These are phyloP conservation scores for Flaveria ramosissima DNA, from an alignment of 129 eudicot genomes.

Conservation along the genomic window DNA sequence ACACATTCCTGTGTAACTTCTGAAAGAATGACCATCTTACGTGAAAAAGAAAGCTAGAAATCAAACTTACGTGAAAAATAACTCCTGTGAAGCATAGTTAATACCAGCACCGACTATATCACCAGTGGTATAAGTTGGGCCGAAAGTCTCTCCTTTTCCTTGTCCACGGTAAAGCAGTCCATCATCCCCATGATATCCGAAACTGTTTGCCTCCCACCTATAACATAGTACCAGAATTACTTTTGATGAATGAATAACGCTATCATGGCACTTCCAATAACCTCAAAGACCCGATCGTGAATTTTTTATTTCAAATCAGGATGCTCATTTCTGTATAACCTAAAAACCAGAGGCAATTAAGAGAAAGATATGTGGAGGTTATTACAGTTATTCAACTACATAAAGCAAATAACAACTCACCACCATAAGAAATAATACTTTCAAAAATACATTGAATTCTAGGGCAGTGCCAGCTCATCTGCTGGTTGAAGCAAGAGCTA, in stretches of 20 bases:
- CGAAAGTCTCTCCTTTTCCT: slow-evolving; percentile 77
- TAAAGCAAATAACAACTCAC: not conserved
- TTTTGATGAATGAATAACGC: not conserved
- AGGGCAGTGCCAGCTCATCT: not conserved
- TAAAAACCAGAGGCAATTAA: not conserved
- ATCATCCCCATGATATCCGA: slow-evolving; percentile 95
- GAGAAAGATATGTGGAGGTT: not conserved
- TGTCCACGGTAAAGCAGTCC: slow-evolving; percentile 88
- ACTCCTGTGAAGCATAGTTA: slow-evolving; percentile 62
- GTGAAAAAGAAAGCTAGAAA: slow-evolving; percentile 7
- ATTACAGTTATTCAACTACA: not conserved
- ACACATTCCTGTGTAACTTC: slow-evolving; percentile 4
- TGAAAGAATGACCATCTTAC: slow-evolving; percentile 3
- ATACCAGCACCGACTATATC: slow-evolving; percentile 91
- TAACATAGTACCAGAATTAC: not conserved
- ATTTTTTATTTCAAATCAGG: not conserved
- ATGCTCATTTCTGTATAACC: not conserved
- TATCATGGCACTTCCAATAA: slow-evolving; percentile 5
- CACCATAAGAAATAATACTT: not conserved
- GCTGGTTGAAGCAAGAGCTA: not conserved
- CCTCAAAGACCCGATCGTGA: not conserved
- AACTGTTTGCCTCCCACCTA: slow-evolving; percentile 98
- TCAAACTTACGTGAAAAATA: slow-evolving; percentile 83
- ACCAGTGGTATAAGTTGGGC: slow-evolving; percentile 68
- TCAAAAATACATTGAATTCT: not conserved